A percentile compares a stretch with the other conserved stretches of the same genome.
Conservation (phyloP, 164 flowering plant species). For the Chimonanthus praecox region DNA sequence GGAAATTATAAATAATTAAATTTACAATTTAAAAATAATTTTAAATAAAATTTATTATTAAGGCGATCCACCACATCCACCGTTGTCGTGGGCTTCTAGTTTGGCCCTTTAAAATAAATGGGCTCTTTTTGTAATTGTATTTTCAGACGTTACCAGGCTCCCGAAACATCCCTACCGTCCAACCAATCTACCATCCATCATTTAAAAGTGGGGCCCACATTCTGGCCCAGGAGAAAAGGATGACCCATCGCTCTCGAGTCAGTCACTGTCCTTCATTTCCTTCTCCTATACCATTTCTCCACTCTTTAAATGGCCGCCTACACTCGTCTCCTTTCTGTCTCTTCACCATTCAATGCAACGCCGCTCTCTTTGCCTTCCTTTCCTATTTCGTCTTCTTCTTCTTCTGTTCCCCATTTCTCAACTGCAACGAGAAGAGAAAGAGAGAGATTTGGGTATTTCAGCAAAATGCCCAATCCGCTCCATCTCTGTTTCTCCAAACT, state of each 20-base stretch:
- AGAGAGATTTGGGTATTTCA: neutral
- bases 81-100: too few relatives aligned
- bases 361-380: neutral
- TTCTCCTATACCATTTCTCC: constrained; percentile 4
- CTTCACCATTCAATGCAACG: neutral
- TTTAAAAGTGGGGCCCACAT: too few relatives aligned
- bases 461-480: constrained; percentile 34
- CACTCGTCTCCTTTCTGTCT: neutral
- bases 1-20: too few relatives aligned
- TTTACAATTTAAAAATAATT: too few relatives aligned
- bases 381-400: constrained; percentile 1
- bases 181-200: too few relatives aligned
- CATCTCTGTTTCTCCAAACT: constrained; percentile 46
- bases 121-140: too few relatives aligned
- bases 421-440: neutral
- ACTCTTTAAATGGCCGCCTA: neutral
- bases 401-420: neutral
- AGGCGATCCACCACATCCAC: too few relatives aligned
- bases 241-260: neutral
- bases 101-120: too few relatives aligned
- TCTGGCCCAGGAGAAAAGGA: too few relatives aligned
- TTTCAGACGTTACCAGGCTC: too few relatives aligned
- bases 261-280: neutral
- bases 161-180: too few relatives aligned
- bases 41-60: too few relatives aligned